Evolutionary conservation across 2,329 filamentous ascomycete genomes (phyloP).

Genomic region (Beauveria australis): DNA sequence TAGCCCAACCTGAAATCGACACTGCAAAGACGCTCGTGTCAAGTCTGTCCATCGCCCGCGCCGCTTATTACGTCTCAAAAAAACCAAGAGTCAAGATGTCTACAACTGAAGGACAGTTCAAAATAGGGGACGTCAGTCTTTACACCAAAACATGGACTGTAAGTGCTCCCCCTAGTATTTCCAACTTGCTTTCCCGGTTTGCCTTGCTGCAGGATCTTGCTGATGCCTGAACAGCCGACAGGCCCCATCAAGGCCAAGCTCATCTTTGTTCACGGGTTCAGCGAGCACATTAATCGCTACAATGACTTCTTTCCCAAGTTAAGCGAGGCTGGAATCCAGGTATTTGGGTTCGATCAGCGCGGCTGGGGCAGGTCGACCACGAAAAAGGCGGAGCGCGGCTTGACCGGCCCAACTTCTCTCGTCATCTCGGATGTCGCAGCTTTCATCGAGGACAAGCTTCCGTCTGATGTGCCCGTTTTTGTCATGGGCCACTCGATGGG

Average conservation of each 20-base stretch:
- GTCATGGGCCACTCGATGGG: conserved; percentile 90
- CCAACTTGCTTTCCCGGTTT: not conserved
- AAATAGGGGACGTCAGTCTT: conserved; percentile 35
- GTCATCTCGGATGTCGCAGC: conserved; percentile 73
- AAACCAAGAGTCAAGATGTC: conserved; percentile 21
- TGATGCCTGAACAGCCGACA: conserved; percentile 36
- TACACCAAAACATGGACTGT: conserved; percentile 54
- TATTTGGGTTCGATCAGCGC: conserved; percentile 74
- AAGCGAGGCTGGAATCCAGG: conserved; percentile 62
- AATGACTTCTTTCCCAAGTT: conserved; percentile 64
- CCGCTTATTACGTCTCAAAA: not conserved
- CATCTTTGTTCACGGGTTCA: conserved; percentile 83
- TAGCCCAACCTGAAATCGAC: not conserved
- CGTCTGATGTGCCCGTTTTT: conserved; percentile 57
- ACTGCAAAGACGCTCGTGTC: not conserved
- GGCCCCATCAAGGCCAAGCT: conserved; percentile 58
- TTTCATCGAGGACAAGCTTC: conserved; percentile 57
- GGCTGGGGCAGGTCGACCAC: conserved; percentile 76
- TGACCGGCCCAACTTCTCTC: conserved; percentile 62
- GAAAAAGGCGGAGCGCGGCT: conserved; percentile 54
- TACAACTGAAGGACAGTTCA: conserved; percentile 38
- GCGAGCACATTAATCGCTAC: conserved; percentile 75
- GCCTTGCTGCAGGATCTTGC: not conserved
- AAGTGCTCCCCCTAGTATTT: conserved; percentile 20
- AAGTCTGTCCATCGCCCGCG: not conserved